Evolutionary conservation across 2,329 filamentous ascomycete species (phyloP).

Genomic region (Talaromyces sp.): DNA sequence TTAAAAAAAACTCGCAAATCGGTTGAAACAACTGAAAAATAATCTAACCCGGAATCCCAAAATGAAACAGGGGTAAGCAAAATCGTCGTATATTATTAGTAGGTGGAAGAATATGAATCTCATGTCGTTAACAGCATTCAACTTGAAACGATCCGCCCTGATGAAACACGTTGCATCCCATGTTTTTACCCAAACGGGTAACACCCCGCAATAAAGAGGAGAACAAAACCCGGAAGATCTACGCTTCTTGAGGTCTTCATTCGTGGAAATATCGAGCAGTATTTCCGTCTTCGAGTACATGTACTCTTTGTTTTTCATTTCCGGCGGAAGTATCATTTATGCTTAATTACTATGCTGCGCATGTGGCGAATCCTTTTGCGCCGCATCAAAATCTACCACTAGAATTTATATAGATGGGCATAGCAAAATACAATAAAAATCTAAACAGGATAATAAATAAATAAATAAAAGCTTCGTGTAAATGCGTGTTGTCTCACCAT

Average conservation of each 20-base stretch:
- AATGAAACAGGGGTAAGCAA: not conserved
- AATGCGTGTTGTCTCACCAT: not conserved
- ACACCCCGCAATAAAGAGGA: not conserved
- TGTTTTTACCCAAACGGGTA: not conserved
- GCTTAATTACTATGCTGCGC: not conserved
- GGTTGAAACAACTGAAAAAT: not conserved
- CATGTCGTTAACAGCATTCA: not conserved
- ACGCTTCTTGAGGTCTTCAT: not conserved
- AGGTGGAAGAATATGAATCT: not conserved
- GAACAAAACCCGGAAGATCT: not conserved
- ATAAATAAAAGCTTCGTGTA: too few relatives aligned
- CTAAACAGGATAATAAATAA: too few relatives aligned
- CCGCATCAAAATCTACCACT: not conserved
- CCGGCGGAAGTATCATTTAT: not conserved
- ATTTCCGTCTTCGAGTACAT: not conserved
- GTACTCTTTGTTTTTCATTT: not conserved
- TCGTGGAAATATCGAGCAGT: not conserved
- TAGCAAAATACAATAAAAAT: too few relatives aligned
- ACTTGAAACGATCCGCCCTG: not conserved
- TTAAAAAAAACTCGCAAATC: not conserved
- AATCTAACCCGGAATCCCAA: not conserved
- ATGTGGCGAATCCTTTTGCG: not conserved
- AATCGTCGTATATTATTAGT: not conserved
- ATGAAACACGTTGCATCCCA: not conserved
- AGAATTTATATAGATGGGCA: too few relatives aligned